phyloP scores from a whole-genome alignment of 305 asterid species.

The Fraxinus dipetala region DNA sequence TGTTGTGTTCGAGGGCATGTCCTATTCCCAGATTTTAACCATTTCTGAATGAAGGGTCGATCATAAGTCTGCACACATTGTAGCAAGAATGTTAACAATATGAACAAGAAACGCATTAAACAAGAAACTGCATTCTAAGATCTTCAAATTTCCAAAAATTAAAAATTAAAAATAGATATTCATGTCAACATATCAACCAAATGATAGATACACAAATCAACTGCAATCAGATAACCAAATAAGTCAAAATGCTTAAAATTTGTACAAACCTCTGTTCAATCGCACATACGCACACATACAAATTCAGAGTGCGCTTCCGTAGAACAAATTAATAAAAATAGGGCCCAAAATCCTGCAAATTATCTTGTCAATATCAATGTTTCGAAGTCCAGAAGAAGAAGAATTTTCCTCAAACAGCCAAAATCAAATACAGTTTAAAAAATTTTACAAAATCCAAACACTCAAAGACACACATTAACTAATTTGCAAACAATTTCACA shows the following conservation, averaged over 20 bases:
- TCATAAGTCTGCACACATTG: slow-evolving; percentile 46
- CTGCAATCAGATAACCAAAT: background rate
- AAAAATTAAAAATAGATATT: background rate
- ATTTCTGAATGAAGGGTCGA: slow-evolving; percentile 41
- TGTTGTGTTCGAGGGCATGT: slow-evolving; percentile 49
- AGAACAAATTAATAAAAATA: background rate
- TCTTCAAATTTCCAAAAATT: background rate
- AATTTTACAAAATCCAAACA: background rate
- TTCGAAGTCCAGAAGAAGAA: background rate
- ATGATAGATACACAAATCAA: background rate
- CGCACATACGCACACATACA: background rate
- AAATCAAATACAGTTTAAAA: background rate
- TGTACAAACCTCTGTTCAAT: background rate
- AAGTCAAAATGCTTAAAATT: background rate
- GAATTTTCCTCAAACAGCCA: background rate
- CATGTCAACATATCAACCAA: background rate
- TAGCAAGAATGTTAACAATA: background rate
- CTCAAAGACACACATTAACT: background rate
- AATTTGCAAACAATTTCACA: background rate
- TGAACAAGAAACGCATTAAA: background rate
- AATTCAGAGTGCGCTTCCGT: background rate
- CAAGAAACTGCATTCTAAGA: background rate
- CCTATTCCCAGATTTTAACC: slow-evolving; percentile 48
- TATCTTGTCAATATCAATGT: background rate
- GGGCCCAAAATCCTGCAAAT: background rate